These are phyloP conservation scores for Aspergillus ochraceus DNA, from an alignment of 2,329 filamentous ascomycete genomes.

Conservation along the genomic window DNA sequence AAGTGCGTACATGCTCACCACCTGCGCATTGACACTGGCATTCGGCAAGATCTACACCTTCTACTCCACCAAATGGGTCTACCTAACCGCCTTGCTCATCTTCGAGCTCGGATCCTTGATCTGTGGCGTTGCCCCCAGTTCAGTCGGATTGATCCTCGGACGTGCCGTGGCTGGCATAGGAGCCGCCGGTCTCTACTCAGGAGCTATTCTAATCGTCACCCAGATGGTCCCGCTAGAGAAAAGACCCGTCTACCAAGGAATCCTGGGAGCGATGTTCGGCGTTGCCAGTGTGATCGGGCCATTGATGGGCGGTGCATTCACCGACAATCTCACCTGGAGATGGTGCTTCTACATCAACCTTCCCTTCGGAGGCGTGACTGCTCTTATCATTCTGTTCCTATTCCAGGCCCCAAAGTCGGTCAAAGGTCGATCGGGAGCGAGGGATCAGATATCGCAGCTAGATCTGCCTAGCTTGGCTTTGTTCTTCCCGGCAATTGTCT, in stretches of 20 bases:
- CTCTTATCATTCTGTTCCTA: slow-evolving; percentile 34
- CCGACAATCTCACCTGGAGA: slow-evolving; percentile 42
- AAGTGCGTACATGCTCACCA: slow-evolving; percentile 46
- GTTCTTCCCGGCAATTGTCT: slow-evolving; percentile 48
- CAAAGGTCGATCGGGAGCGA: slow-evolving; percentile 23
- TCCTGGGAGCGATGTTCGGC: slow-evolving; percentile 45
- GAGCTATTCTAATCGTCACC: slow-evolving; percentile 41
- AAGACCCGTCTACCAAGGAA: slow-evolving; percentile 41
- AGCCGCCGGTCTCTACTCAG: slow-evolving; percentile 39
- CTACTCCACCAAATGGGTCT: slow-evolving; percentile 46
- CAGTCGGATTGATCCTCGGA: slow-evolving; percentile 40
- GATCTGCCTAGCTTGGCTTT: slow-evolving; percentile 46
- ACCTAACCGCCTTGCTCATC: slow-evolving; percentile 38
- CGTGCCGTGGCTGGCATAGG: slow-evolving; percentile 45
- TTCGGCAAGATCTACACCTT: slow-evolving; percentile 48
- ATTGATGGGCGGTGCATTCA: slow-evolving; percentile 49
- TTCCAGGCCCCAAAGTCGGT: slow-evolving; percentile 29
- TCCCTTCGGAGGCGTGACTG: slow-evolving; percentile 34
- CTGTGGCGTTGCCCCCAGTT: slow-evolving; percentile 40
- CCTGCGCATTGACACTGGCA: slow-evolving; percentile 42
- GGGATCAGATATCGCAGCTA: slow-evolving; percentile 33
- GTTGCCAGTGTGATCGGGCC: slow-evolving; percentile 44
- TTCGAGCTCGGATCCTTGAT: slow-evolving; percentile 46
- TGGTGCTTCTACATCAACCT: slow-evolving; percentile 48
- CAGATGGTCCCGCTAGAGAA: slow-evolving; percentile 41